These are phyloP conservation scores for Aegilops umbellulata DNA, from an alignment of 176 grass and related monocot genomes.

Conservation along the genomic window DNA sequence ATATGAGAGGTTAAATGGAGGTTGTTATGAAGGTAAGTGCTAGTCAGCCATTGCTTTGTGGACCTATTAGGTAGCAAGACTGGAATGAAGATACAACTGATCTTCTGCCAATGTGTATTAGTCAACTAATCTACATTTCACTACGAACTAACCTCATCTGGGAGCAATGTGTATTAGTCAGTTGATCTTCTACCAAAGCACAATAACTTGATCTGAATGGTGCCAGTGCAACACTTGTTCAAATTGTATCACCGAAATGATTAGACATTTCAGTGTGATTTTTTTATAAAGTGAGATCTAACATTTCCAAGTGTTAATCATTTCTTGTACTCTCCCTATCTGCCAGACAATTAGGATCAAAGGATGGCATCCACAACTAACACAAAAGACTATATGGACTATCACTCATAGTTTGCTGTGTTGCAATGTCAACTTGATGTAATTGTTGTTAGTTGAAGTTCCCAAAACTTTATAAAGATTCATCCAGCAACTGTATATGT, in stretches of 20 bases:
- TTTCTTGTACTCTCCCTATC: background rate
- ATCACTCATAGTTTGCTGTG: constrained; percentile 3
- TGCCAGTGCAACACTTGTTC: background rate
- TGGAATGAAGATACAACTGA: constrained; percentile 2
- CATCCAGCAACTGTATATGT: background rate
- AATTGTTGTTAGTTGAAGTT: background rate
- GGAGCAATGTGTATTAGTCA: background rate
- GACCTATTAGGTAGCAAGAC: constrained; percentile 21
- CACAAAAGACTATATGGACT: background rate
- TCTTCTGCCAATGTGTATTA: too few species aligned
- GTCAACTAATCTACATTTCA: background rate
- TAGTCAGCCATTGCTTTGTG: background rate
- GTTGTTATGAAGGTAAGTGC: background rate
- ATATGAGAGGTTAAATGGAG: background rate
- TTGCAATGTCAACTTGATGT: background rate
- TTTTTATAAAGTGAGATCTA: background rate
- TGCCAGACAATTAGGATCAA: constrained; percentile 8
- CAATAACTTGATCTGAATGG: background rate
- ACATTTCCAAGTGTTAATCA: background rate
- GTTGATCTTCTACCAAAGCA: constrained; percentile 14
- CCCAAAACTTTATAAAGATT: background rate
- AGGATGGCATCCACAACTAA: background rate
- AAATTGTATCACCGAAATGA: constrained; percentile 13
- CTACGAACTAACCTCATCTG: background rate
- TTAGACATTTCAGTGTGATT: background rate